These are phyloP conservation scores for Colletotrichum chrysophilum DNA, from an alignment of 2,329 filamentous ascomycete species.

Conservation along the genomic window DNA sequence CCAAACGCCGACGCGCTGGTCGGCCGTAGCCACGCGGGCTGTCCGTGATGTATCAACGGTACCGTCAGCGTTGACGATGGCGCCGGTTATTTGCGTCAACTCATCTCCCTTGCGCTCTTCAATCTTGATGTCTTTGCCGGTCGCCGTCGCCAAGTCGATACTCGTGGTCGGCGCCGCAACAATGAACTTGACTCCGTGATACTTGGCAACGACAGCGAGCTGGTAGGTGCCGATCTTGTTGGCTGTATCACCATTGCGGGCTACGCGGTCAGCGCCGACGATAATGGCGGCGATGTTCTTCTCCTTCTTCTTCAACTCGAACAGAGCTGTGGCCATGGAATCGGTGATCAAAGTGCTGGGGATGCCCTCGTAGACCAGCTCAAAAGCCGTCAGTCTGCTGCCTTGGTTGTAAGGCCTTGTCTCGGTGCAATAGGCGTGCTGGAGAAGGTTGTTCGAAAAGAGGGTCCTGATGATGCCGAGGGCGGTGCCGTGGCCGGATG, in stretches of 20 bases:
- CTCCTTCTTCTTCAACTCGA: slow-evolving; percentile 65
- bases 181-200: slow-evolving; percentile 92
- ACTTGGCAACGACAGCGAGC: slow-evolving; percentile 85
- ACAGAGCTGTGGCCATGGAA: slow-evolving; percentile 92
- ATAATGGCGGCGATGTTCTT: slow-evolving; percentile 84
- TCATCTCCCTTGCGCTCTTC: slow-evolving; percentile 85
- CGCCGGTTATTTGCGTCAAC: slow-evolving; percentile 84
- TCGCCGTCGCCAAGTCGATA: slow-evolving; percentile 82
- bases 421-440: slow-evolving; percentile 94
- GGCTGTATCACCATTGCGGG: slow-evolving; percentile 94
- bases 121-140: slow-evolving; percentile 83
- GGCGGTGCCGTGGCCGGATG: slow-evolving; percentile 96
- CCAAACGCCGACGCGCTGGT: slow-evolving; percentile 84
- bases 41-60: slow-evolving; percentile 66
- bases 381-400: slow-evolving; percentile 91
- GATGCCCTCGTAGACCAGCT: slow-evolving; percentile 92
- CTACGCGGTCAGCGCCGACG: slow-evolving; percentile 93
- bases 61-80: slow-evolving; percentile 68
- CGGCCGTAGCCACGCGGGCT: slow-evolving; percentile 80
- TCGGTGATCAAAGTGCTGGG: slow-evolving; percentile 93
- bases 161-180: slow-evolving; percentile 95
- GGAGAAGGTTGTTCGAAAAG: slow-evolving; percentile 67
- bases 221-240: slow-evolving; percentile 98
- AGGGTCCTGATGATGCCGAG: slow-evolving; percentile 92
- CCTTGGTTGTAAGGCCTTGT: slow-evolving; percentile 98